Evolutionary conservation across 768 basidiomycete species (phyloP).

Genomic region (Gautieria morchelliformis): DNA sequence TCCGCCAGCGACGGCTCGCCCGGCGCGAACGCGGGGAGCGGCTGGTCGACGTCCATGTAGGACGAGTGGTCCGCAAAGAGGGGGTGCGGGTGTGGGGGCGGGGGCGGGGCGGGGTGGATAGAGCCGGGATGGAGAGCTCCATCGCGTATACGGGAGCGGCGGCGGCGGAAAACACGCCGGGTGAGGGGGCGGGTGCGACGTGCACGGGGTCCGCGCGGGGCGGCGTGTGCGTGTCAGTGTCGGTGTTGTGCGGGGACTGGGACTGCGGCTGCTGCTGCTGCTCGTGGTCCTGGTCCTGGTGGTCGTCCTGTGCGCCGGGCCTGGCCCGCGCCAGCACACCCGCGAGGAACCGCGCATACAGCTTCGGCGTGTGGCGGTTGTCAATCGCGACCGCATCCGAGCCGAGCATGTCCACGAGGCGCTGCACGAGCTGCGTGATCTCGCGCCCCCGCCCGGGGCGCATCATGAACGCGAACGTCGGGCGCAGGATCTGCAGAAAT

Average conservation of each 20-base stretch:
- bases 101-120: background rate
- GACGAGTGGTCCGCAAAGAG: background rate
- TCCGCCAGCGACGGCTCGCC: background rate
- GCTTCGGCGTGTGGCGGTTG: conserved; percentile 68
- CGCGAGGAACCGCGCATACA: conserved; percentile 73
- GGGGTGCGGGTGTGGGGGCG: too few relatives aligned
- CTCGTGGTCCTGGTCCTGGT: background rate
- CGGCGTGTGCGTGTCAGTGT: too few relatives aligned
- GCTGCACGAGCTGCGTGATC: conserved; percentile 63
- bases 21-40: background rate
- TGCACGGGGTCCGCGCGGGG: background rate
- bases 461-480: conserved; percentile 59
- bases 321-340: conserved; percentile 47
- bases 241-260: too few relatives aligned
- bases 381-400: conserved; percentile 71
- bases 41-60: conserved; percentile 4
- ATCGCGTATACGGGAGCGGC: background rate
- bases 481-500: conserved; percentile 48
- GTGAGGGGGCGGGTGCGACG: background rate
- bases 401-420: conserved; percentile 61
- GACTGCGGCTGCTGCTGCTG: too few relatives aligned
- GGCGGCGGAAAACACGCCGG: too few relatives aligned
- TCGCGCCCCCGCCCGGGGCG: conserved; percentile 56
- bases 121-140: too few relatives aligned
- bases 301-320: background rate